phyloP scores from a whole-genome alignment of 257 asterid species.

The Craterostigma plantagineum region DNA sequence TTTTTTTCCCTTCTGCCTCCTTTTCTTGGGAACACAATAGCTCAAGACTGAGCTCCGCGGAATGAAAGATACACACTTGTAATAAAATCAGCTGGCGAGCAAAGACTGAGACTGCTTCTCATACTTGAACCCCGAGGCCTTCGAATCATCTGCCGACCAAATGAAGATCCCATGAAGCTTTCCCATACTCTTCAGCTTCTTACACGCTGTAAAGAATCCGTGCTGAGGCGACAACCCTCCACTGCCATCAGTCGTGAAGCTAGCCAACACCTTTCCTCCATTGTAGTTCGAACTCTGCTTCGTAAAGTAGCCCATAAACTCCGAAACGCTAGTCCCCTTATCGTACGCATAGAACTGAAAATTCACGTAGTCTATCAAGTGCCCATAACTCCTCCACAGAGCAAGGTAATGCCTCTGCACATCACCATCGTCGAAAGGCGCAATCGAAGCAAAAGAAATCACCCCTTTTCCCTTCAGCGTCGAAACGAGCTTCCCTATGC shows the following conservation, averaged over 20 bases:
- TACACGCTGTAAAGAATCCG: slow-evolving; percentile 46
- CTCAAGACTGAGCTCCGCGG: too few relatives aligned
- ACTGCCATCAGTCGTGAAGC: slow-evolving; percentile 43
- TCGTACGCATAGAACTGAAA: slow-evolving; percentile 75
- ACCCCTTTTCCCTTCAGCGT: slow-evolving; percentile 30
- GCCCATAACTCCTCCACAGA: slow-evolving; percentile 38
- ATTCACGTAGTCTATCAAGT: slow-evolving; percentile 45
- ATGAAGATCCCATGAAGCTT: slow-evolving; percentile 52
- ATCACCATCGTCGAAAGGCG: slow-evolving; percentile 43
- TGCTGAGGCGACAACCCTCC: slow-evolving; percentile 38
- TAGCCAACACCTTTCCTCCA: slow-evolving; percentile 48
- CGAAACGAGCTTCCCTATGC: slow-evolving; percentile 33
- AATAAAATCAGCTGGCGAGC: background rate
- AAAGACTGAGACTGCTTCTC: slow-evolving; percentile 28
- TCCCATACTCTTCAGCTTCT: slow-evolving; percentile 30
- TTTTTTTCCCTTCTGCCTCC: too few relatives aligned
- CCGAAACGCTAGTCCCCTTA: slow-evolving; percentile 36
- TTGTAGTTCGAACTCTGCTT: slow-evolving; percentile 26
- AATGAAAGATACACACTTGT: too few relatives aligned
- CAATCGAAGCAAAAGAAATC: slow-evolving; percentile 64
- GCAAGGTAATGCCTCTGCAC: slow-evolving; percentile 57
- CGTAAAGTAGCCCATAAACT: slow-evolving; percentile 31
- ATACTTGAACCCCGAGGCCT: slow-evolving; percentile 28
- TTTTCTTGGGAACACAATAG: too few relatives aligned
- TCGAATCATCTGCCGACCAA: slow-evolving; percentile 80